Evolutionary conservation across 139 green algal genomes (phyloP).

Genomic region (Coccomyxa sp.): DNA sequence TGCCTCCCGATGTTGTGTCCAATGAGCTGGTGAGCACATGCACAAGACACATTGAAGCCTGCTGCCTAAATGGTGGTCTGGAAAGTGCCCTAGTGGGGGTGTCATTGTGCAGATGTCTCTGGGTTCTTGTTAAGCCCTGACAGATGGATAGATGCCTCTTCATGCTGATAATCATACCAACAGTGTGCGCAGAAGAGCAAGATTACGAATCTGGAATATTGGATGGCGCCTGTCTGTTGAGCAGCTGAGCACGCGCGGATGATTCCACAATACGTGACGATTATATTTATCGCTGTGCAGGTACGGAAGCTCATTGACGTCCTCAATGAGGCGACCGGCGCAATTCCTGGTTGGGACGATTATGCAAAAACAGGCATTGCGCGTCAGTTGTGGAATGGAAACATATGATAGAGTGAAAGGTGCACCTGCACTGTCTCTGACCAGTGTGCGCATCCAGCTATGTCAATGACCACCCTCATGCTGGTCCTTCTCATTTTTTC

Average conservation of each 20-base stretch:
- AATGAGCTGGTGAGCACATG: conserved; percentile 71
- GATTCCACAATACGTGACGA: not conserved
- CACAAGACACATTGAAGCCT: not conserved
- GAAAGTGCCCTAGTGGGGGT: not conserved
- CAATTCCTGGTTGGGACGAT: conserved; percentile 71
- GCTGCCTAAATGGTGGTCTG: too few relatives aligned
- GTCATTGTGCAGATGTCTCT: too few relatives aligned
- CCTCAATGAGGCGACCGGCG: conserved; percentile 56
- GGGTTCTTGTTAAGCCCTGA: not conserved
- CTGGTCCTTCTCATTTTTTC: too few relatives aligned
- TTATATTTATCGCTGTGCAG: not conserved
- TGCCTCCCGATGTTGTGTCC: conserved; percentile 63
- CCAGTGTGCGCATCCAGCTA: too few relatives aligned
- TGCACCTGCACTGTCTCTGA: too few relatives aligned
- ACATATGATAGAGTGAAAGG: too few relatives aligned
- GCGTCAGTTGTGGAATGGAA: conserved; percentile 44
- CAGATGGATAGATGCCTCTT: not conserved
- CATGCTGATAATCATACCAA: not conserved
- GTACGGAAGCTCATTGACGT: conserved; percentile 43
- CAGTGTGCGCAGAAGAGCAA: not conserved
- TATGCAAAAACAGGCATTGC: conserved; percentile 58
- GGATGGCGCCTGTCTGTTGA: not conserved
- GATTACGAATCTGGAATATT: not conserved
- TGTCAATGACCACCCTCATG: too few relatives aligned
- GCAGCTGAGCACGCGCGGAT: too few relatives aligned